Conservation (phyloP, 345 rosid genomes). For the Adansonia digitata region DNA sequence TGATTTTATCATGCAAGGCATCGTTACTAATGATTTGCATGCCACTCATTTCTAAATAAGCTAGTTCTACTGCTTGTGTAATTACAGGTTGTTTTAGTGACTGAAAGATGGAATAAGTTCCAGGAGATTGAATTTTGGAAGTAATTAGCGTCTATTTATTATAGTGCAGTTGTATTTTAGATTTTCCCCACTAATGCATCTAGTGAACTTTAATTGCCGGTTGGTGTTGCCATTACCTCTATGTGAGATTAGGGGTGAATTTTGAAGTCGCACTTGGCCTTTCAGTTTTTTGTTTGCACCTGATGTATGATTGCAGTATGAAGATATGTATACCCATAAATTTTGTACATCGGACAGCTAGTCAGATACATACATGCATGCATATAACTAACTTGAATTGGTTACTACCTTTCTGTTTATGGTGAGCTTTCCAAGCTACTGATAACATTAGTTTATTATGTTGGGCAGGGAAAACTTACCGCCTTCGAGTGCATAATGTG, state of each 20-base stretch:
- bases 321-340: neutral
- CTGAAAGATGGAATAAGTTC: neutral
- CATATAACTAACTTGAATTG: neutral
- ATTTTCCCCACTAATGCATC: neutral
- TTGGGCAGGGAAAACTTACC: conserved; percentile 76
- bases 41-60: neutral
- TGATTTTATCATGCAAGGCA: conserved; percentile 23
- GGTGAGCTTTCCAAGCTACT: neutral
- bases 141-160: neutral
- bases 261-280: too few relatives aligned
- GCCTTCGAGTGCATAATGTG: conserved; percentile 85
- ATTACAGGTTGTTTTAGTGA: neutral
- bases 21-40: neutral
- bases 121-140: neutral
- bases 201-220: neutral
- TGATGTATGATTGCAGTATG: neutral
- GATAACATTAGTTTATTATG: neutral
- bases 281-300: neutral
- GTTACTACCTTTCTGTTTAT: neutral
- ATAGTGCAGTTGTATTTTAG: neutral
- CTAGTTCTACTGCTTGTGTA: neutral
- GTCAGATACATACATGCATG: neutral
- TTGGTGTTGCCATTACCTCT: neutral
- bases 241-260: neutral
- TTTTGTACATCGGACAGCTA: neutral